Evolutionary conservation across 2,329 filamentous ascomycete species (phyloP).

Genomic region (Beauveria varroae): DNA sequence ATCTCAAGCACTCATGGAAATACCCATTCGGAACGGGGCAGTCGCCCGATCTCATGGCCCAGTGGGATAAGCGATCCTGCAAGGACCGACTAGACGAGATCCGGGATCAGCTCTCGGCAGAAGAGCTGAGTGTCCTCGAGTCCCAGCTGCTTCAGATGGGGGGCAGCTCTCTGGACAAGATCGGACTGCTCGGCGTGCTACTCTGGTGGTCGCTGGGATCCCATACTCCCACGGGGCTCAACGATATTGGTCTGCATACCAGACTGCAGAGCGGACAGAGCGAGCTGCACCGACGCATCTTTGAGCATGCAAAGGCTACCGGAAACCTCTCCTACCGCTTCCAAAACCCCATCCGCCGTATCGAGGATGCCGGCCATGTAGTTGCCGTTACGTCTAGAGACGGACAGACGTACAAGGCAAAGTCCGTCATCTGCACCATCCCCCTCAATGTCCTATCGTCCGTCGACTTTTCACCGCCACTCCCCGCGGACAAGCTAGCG

Average conservation of each 20-base stretch:
- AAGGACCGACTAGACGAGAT: neutral
- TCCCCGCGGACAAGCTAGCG: neutral
- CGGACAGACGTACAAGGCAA: neutral
- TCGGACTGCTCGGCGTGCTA: neutral
- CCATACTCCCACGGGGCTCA: neutral
- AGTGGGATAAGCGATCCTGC: neutral
- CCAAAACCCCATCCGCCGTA: neutral
- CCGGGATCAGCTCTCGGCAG: neutral
- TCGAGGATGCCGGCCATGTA: neutral
- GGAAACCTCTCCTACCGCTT: neutral
- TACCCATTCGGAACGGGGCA: neutral
- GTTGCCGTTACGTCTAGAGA: neutral
- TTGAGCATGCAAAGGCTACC: neutral
- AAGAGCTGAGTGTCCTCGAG: neutral
- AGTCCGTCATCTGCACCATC: neutral
- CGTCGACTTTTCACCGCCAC: neutral
- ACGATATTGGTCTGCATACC: neutral
- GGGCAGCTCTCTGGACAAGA: neutral
- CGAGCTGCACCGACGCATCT: neutral
- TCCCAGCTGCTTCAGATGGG: neutral
- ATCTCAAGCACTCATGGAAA: neutral
- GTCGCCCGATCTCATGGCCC: neutral
- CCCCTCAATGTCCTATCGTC: neutral
- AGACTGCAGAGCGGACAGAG: neutral
- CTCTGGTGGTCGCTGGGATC: neutral